phyloP scores from a whole-genome alignment of 2,329 filamentous ascomycete genomes.

The Colletotrichum siamense region DNA sequence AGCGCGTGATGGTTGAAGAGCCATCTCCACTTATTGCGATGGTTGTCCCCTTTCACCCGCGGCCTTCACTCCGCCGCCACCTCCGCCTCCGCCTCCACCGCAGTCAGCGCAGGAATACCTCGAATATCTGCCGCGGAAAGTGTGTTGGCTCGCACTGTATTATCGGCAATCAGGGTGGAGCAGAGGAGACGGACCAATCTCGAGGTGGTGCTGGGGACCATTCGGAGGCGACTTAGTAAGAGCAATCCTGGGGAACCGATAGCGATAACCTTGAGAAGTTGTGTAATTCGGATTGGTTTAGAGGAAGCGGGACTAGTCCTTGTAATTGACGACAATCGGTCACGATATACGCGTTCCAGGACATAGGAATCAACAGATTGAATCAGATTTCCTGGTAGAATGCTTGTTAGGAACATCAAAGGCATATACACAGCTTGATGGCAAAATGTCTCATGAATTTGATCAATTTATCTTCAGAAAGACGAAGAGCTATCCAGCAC shows the following conservation, averaged over 20 bases:
- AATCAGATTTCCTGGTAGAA: neutral
- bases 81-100: neutral
- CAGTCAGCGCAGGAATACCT: neutral
- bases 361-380: neutral
- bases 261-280: neutral
- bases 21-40: neutral
- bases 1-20: neutral
- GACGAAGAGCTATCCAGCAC: neutral
- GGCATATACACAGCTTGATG: neutral
- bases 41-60: neutral
- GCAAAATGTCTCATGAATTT: neutral
- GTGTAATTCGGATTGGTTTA: neutral
- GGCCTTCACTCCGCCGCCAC: constrained; percentile 8
- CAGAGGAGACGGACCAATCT: neutral
- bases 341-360: neutral
- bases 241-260: neutral
- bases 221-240: neutral
- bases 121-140: neutral
- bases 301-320: neutral
- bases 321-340: neutral
- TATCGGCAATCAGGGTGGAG: neutral
- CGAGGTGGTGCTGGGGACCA: neutral
- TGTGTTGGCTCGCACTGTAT: neutral
- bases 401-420: neutral
- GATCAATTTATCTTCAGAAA: neutral